Base-by-base conservation (phyloP, 164 flowering plant species). In the Dillenia suffruticosa region DNA sequence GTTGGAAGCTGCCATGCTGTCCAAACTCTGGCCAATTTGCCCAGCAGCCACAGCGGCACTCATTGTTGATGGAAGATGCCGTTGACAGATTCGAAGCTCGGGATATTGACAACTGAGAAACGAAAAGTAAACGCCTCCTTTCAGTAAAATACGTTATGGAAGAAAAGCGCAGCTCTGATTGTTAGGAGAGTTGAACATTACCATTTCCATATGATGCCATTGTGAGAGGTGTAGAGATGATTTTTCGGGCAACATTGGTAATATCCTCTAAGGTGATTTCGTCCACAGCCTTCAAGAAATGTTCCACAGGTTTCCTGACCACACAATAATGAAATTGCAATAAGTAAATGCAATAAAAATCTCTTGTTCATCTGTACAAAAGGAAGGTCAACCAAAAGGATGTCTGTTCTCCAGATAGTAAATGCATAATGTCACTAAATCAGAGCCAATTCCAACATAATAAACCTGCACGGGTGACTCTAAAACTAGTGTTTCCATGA, bases 171-270 rank as follows among this genome's bases (percentile, higher is more conserved):
- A 58, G 16, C 14, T 56, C 2, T 24, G 51, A 15, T 14, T 11
- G 24, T 12, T 62, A 1, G 16, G 50, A n/a, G 24, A 46, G 12
- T 13, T 8, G 19, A 3, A 32, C 52, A 54, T 63, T 87, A 91
- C 99, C 93, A 66, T 91, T 87, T 72, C 99, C 99, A 64, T 81
- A 78, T 44, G 96, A 81, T 46, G 93, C 97, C 96, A 91, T 84
- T 47, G 99, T 89, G 43, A 89, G 89, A 11, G 92, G 96, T 9
- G 92, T 83, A 32, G 87, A 77, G 10, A 89, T 2, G 49, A 94
- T 79, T 73, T 84, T 84, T 46, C 75, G 70, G 17, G 84, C 78
- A 26, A 77, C 55, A 12, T 77, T 50, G 55, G 85, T 16, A 55
- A 94, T 84, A 71, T 88, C 95, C 67, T 85, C 51, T 58, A 74